Conservation (phyloP, 2,329 filamentous ascomycete species). For the Trichoderma harzianum region DNA sequence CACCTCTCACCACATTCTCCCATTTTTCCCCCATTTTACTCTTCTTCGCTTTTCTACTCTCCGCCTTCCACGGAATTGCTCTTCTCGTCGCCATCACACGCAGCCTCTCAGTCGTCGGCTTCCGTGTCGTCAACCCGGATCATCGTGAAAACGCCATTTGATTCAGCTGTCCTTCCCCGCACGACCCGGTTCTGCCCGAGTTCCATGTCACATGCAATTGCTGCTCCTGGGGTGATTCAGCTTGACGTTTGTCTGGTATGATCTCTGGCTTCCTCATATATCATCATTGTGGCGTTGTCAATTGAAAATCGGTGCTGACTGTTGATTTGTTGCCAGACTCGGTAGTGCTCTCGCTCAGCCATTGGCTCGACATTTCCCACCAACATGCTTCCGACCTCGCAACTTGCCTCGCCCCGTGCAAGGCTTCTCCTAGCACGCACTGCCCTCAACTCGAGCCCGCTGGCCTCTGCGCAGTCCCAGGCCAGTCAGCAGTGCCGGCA, state of each 20-base stretch:
- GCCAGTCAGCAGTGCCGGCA: slow-evolving; percentile 33
- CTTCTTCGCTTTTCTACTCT: background rate
- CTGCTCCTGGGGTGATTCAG: slow-evolving; percentile 13
- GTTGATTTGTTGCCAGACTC: slow-evolving; percentile 8
- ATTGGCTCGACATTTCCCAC: slow-evolving; percentile 12
- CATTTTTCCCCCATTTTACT: background rate
- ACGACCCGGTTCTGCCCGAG: slow-evolving; percentile 18
- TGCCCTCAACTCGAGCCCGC: slow-evolving; percentile 2
- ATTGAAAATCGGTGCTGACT: background rate
- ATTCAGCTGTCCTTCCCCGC: slow-evolving; percentile 1
- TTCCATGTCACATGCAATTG: slow-evolving; percentile 21
- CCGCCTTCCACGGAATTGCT: background rate
- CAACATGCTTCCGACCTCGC: slow-evolving; percentile 29
- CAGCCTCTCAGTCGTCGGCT: background rate
- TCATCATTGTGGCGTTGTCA: background rate
- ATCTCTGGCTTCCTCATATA: background rate
- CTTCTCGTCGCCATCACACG: background rate
- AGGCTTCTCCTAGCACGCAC: slow-evolving; percentile 22
- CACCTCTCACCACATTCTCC: background rate
- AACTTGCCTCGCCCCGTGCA: slow-evolving; percentile 30
- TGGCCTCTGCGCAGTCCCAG: slow-evolving; percentile 19
- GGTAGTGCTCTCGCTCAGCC: slow-evolving; percentile 10
- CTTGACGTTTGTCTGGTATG: slow-evolving; percentile 10
- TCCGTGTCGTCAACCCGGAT: background rate
- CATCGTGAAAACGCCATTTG: background rate